These are phyloP conservation scores for Emmonsiellopsis sp. DNA, from an alignment of 2,329 filamentous ascomycete species.

Conservation along the genomic window DNA sequence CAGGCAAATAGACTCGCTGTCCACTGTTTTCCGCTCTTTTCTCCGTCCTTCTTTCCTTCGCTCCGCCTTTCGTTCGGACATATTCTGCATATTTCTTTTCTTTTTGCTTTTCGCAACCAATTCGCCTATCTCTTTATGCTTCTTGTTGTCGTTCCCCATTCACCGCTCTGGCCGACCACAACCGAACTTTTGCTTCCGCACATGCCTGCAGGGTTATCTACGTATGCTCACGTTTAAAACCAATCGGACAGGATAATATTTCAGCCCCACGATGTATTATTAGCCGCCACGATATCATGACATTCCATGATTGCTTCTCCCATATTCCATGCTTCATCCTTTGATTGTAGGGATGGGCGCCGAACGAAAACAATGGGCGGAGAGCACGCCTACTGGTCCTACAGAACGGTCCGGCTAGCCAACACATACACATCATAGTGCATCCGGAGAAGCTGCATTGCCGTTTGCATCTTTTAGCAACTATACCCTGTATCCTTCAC, in stretches of 20 bases:
- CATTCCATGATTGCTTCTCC: background rate
- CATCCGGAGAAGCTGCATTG: slow-evolving; percentile 1
- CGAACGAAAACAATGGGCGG: background rate
- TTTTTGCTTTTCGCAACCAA: background rate
- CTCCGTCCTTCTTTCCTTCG: background rate
- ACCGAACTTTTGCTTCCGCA: background rate
- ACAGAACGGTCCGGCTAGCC: background rate
- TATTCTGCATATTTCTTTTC: slow-evolving; percentile 1
- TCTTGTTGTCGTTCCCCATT: background rate
- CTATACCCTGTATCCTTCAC: background rate
- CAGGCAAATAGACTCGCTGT: background rate
- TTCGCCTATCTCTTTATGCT: background rate
- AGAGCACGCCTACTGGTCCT: background rate
- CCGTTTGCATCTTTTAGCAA: background rate
- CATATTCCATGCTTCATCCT: background rate
- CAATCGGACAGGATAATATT: background rate
- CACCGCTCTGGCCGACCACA: background rate
- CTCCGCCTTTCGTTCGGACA: slow-evolving; percentile 1
- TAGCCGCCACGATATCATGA: background rate
- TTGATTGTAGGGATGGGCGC: no score
- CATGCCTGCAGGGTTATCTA: background rate
- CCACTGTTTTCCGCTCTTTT: background rate
- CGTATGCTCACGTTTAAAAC: background rate
- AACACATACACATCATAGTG: background rate
- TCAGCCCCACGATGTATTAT: background rate